phyloP scores from a whole-genome alignment of 805 yeast species.

The Ogataea ganodermae region DNA sequence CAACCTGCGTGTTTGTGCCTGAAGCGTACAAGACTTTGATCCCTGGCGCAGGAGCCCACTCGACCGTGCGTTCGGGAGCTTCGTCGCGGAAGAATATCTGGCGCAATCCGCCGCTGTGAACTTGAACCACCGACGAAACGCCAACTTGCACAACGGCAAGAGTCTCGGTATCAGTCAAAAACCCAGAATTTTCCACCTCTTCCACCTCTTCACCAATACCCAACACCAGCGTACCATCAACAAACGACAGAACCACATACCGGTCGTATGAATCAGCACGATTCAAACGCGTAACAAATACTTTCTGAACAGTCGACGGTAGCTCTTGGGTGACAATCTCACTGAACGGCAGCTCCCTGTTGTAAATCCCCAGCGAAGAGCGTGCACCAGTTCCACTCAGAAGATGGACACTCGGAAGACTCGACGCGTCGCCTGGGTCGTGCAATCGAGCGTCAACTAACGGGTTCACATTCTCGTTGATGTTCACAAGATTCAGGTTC shows the following conservation, averaged over 20 bases:
- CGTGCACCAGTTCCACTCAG: conserved; percentile 46
- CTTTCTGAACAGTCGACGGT: conserved; percentile 61
- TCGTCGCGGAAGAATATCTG: conserved; percentile 47
- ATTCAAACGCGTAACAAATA: conserved; percentile 62
- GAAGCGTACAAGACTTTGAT: conserved; percentile 60
- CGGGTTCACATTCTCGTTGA: conserved; percentile 55
- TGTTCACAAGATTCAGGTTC: conserved; percentile 61
- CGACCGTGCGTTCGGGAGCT: conserved; percentile 38
- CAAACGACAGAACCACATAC: conserved; percentile 64
- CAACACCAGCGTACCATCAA: conserved; percentile 69
- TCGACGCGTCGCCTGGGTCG: conserved; percentile 34
- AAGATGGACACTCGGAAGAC: conserved; percentile 44
- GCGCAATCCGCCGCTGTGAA: conserved; percentile 68
- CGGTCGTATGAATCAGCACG: conserved; percentile 52
- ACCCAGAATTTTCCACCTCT: conserved; percentile 62
- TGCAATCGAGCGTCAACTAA: conserved; percentile 43
- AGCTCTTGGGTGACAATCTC: conserved; percentile 74
- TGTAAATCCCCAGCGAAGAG: conserved; percentile 49
- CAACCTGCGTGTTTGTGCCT: conserved; percentile 67
- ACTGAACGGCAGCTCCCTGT: conserved; percentile 59
- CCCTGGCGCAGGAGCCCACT: conserved; percentile 87
- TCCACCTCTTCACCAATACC: conserved; percentile 80
- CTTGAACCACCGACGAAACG: conserved; percentile 60
- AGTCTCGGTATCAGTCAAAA: conserved; percentile 60
- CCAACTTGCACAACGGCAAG: conserved; percentile 73